Percentiles rank a stretch among this genome's conserved stretches.
Conservation (phyloP, 176 grass and related monocot species). For the Panicum miliaceum region DNA sequence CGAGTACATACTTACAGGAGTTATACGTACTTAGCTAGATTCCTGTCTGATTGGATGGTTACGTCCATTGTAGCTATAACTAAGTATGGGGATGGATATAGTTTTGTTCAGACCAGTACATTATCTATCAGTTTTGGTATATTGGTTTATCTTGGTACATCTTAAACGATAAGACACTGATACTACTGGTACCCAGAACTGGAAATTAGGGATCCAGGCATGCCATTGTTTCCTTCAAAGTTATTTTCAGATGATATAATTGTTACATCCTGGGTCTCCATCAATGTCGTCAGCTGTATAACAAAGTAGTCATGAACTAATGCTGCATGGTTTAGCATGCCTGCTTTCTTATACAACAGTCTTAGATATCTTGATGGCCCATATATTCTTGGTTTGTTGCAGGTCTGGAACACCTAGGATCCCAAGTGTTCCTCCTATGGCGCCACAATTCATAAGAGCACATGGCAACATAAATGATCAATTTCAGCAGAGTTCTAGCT, state of each 20-base stretch:
- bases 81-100: not conserved
- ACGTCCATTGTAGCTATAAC: not conserved
- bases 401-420: constrained; percentile 61
- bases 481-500: constrained; percentile 47
- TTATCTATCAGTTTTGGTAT: not conserved
- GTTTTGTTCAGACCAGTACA: not conserved
- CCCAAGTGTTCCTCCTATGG: constrained; percentile 52
- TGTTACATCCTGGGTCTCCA: not conserved
- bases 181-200: not conserved
- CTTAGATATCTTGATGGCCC: not conserved
- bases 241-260: constrained; percentile 19
- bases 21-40: not conserved
- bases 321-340: not conserved
- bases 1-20: not conserved
- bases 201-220: not conserved
- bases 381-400: constrained; percentile 31
- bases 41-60: not conserved
- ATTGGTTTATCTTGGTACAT: not conserved
- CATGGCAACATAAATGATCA: constrained; percentile 53
- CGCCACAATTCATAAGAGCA: constrained; percentile 54
- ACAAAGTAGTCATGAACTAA: constrained; percentile 11
- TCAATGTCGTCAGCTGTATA: not conserved
- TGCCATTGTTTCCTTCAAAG: not conserved
- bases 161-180: not conserved
- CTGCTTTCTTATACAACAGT: not conserved